Base-by-base conservation (phyloP, 345 rosid genomes). In the Bruguiera sexangula region DNA sequence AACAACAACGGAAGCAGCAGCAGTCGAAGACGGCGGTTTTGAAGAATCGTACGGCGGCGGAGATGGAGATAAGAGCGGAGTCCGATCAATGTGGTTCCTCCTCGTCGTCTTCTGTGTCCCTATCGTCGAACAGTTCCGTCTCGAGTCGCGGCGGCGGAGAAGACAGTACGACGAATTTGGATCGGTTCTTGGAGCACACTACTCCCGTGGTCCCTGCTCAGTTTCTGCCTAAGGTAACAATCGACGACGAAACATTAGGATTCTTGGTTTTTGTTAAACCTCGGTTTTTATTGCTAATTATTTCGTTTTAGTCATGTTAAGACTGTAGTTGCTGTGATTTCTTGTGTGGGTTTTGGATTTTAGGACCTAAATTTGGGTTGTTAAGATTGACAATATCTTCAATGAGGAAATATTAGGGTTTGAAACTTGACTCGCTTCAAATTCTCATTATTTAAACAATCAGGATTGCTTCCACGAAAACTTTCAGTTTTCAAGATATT, bases 101-200 rank as follows among this genome's bases (percentile, higher is more conserved):
- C 73, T 60, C 76, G 29, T 66, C 74, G 19, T 79, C 32, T 60
- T 66, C 76, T 32, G 60, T 58, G 29, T 66, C 76, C 31, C 34
- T 61, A 18, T 72, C 72, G 11, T 79, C 83, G 37, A 79, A 65
- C 64, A 81, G 86, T 39, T 82, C 85, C 16, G 60, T 77, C 13
- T 83, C 82, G 22, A 77, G 83, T 22, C 80, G 75, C 71, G 32
- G 32, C 13, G 71, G 29, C 56, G 60, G 36, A 11, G 72, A 73
- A 0, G 30, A 20, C 27, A 75, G 70, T 48, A 75, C 69, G 53
- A 81, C 97, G 46, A 94, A 91, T 82, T 91, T 91, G 86, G 96
- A 91, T 89, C 87, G 93, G 72, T 94, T 94, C 89, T 84, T 94
- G 89, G 90, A 86, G 79, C 70, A 68, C 59, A 89, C 98, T 6